Base-by-base conservation (phyloP, 1,284 basidiomycete genomes). In the Cutaneotrichosporon sp. region DNA sequence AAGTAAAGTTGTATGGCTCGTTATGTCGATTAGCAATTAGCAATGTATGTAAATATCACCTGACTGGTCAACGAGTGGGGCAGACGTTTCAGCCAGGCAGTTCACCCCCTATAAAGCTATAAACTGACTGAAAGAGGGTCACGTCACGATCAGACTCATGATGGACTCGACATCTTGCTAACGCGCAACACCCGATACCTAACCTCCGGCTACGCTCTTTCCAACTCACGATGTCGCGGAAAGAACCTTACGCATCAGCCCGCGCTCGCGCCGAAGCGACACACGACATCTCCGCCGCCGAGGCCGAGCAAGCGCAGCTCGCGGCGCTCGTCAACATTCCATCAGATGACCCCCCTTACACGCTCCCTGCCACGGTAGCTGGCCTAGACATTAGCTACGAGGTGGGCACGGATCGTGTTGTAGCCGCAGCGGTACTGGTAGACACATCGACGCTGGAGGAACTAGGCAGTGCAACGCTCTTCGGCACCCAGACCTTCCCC, bases 1-100 rank as follows among this genome's bases (percentile, higher is more conserved):
- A 21, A 18, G 55, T 62, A 21, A 77, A 14, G 38, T 11, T 40
- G 38, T 40, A 40, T 14, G 5, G 38, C 5, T 40, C 38, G 38
- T 78, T 56, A 38, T 56, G 30, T 30, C 26, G 4, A 31, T 53
- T 52, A 52, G 50, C n/a, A 8, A 16, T 47, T 11, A 21, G 47
- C n/a, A 22, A 26, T 49, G 10, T 8, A 9, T 49, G 38, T 40
- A 40, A 26, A 26, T 26, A 26, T 26, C 26, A 26, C 26, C 26
- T 26, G 26, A 26, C 26, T 26, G 26, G 3, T 26, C 26, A 26
- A 26, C 26, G 26, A 26, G 26, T 26, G 26, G 26, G 26, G 26
- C 26, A 26, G 26, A 26, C 2, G 26, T 26, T 26, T 26, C 26
- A 26, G 26, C 26, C 26, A 26, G 26, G 26, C 26, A 26, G 3